Evolutionary conservation across 2,329 filamentous ascomycete species (phyloP).

Genomic region (Trichoderma sp.): DNA sequence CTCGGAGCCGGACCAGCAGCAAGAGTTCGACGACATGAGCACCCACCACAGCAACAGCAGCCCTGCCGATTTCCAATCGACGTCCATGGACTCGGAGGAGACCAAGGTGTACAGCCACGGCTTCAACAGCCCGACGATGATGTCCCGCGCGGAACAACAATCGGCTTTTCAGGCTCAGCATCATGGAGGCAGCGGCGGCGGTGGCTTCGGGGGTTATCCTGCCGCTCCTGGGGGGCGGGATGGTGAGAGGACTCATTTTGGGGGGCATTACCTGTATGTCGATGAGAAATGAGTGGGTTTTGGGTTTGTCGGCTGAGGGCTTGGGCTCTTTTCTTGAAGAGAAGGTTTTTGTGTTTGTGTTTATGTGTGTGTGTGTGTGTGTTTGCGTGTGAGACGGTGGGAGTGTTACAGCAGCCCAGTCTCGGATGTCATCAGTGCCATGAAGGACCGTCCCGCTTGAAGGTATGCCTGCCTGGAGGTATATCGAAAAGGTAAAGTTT

Average conservation of each 20-base stretch:
- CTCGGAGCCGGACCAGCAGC: not conserved
- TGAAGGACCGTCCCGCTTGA: not conserved
- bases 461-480: not conserved
- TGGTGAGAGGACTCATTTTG: not conserved
- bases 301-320: not conserved
- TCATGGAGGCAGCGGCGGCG: not conserved
- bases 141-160: conserved; percentile 12
- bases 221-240: not conserved
- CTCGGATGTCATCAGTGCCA: not conserved
- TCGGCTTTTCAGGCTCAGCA: conserved; percentile 20
- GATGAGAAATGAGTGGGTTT: conserved; percentile 7
- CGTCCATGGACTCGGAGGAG: not conserved
- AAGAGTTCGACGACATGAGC: conserved; percentile 8
- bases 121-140: not conserved
- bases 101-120: conserved; percentile 13
- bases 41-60: not conserved
- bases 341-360: not conserved
- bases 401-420: no score
- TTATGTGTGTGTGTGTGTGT: no score
- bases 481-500: not conserved
- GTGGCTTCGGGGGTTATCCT: not conserved
- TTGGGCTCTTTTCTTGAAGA: not conserved
- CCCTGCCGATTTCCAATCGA: not conserved
- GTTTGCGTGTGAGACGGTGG: no score
- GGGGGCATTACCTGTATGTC: not conserved